These are phyloP conservation scores for Pseudohalonectria lignicola DNA, from an alignment of 2,329 filamentous ascomycete species.

Conservation along the genomic window DNA sequence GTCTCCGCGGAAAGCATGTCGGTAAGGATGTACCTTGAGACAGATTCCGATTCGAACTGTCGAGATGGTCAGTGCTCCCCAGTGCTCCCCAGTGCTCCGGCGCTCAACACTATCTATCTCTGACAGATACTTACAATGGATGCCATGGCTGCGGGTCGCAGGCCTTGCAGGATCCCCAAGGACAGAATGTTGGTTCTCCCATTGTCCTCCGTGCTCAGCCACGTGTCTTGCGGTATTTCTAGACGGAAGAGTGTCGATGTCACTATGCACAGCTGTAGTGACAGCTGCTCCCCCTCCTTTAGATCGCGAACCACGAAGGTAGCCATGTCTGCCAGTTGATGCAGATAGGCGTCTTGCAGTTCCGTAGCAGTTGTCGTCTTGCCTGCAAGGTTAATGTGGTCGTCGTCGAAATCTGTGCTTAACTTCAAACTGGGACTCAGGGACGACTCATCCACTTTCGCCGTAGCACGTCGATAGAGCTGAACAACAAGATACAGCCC, in stretches of 20 bases:
- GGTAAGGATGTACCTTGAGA: background rate
- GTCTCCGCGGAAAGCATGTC: background rate
- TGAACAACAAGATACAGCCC: constrained; percentile 23
- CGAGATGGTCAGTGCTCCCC: too few species aligned
- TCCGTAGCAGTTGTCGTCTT: background rate
- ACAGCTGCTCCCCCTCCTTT: constrained; percentile 13
- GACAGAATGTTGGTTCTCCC: constrained; percentile 11
- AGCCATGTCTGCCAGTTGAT: constrained; percentile 16
- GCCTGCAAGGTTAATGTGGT: too few species aligned
- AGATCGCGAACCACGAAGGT: constrained; percentile 16
- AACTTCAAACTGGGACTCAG: too few species aligned
- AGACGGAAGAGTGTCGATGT: constrained; percentile 14
- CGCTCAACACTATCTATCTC: too few species aligned
- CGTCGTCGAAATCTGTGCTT: too few species aligned
- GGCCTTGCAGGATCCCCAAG: constrained; percentile 16
- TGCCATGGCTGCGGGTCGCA: constrained; percentile 14
- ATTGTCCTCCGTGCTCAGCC: constrained; percentile 8
- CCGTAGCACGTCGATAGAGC: constrained; percentile 29
- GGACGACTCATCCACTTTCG: too few species aligned
- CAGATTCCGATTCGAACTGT: background rate
- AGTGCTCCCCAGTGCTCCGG: too few species aligned
- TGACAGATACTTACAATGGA: constrained; percentile 16
- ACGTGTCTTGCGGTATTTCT: background rate
- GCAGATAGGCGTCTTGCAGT: constrained; percentile 9
- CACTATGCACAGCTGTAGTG: constrained; percentile 11